These are phyloP conservation scores for Tardiomyces blankii DNA, from an alignment of 1,139 yeast genomes.

Conservation along the genomic window DNA sequence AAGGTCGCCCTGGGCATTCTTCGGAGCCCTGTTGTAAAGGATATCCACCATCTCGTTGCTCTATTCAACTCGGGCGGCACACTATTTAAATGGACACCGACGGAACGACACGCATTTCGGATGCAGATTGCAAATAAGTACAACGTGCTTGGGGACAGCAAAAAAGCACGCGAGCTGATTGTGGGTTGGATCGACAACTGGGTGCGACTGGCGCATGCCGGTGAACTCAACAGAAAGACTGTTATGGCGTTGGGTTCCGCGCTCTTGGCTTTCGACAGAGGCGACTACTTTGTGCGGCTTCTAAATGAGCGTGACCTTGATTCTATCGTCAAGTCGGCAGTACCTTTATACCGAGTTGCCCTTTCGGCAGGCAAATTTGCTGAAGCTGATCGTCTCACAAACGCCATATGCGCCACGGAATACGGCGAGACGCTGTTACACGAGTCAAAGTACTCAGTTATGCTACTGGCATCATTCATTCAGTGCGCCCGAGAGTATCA, in stretches of 20 bases:
- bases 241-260: background rate
- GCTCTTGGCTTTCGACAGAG: slow-evolving; percentile 6
- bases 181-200: slow-evolving; percentile 14
- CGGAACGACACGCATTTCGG: slow-evolving; percentile 14
- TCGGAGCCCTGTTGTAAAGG: slow-evolving; percentile 8
- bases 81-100: slow-evolving; percentile 13
- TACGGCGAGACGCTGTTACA: background rate
- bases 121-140: slow-evolving; percentile 17
- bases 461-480: background rate
- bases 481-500: background rate
- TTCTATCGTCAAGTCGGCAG: background rate
- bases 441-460: background rate
- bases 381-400: background rate
- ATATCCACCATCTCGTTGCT: slow-evolving; percentile 12
- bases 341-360: slow-evolving; percentile 3
- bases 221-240: slow-evolving; percentile 6
- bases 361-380: slow-evolving; percentile 5
- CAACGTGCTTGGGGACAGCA: slow-evolving; percentile 12
- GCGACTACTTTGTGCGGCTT: slow-evolving; percentile 12
- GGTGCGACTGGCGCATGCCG: slow-evolving; percentile 10
- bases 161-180: slow-evolving; percentile 12
- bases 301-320: slow-evolving; percentile 7
- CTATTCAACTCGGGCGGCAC: slow-evolving; percentile 13
- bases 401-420: slow-evolving; percentile 22
- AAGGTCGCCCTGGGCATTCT: slow-evolving; percentile 13